A percentile compares a stretch with the other conserved stretches of the same genome.
Evolutionary conservation across 176 grass and related monocot genomes (phyloP).

Genomic region (Oryza coarctata): DNA sequence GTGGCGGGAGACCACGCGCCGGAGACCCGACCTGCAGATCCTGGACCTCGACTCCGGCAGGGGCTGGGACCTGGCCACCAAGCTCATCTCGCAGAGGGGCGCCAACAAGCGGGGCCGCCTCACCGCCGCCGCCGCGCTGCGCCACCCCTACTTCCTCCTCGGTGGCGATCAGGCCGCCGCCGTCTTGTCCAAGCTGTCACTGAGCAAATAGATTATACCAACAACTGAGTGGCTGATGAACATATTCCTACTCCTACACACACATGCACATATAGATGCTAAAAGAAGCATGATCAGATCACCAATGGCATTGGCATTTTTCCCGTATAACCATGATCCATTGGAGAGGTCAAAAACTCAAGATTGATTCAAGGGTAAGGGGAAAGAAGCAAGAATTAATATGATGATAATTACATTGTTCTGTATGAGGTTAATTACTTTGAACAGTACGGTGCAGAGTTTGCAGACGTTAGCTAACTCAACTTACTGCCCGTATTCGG

Average conservation of each 20-base stretch:
- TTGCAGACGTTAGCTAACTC: conserved; percentile 43
- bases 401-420: conserved; percentile 19
- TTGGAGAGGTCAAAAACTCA: background rate
- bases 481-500: conserved; percentile 31
- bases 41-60: conserved; percentile 77
- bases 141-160: conserved; percentile 91
- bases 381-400: background rate
- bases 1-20: conserved; percentile 65
- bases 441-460: conserved; percentile 36
- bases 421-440: conserved; percentile 28
- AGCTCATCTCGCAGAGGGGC: conserved; percentile 71
- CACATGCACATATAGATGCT: background rate
- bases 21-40: conserved; percentile 62
- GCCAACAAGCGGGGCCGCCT: conserved; percentile 58
- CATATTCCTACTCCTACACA: background rate
- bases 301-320: conserved; percentile 17
- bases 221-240: background rate
- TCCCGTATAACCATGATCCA: conserved; percentile 12
- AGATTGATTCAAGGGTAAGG: conserved; percentile 1
- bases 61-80: conserved; percentile 98
- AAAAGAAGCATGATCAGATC: background rate
- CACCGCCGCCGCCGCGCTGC: conserved; percentile 72
- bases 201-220: conserved; percentile 42
- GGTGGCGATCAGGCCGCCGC: conserved; percentile 78
- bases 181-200: conserved; percentile 77